Conservation (phyloP, 257 asterid genomes). For the Nicotiana obtusifolia region DNA sequence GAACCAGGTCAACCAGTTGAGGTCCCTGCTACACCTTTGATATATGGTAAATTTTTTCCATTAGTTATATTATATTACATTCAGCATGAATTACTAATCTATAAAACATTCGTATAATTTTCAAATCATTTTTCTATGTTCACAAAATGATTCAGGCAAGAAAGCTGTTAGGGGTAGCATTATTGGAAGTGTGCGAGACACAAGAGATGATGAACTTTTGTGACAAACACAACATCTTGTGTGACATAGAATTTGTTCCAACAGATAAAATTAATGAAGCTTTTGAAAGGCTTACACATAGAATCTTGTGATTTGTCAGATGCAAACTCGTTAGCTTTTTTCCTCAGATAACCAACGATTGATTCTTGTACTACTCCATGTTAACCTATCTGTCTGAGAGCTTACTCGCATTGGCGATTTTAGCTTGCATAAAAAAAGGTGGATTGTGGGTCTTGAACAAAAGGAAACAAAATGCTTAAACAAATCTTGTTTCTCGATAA, state of each 20-base stretch:
- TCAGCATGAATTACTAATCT: background rate
- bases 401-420: too few species aligned
- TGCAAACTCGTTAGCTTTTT: too few species aligned
- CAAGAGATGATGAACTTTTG: constrained; percentile 73
- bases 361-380: too few species aligned
- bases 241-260: constrained; percentile 59
- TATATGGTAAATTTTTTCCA: constrained; percentile 39
- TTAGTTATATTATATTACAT: background rate
- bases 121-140: background rate
- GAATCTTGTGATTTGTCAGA: too few species aligned
- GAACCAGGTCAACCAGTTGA: constrained; percentile 78
- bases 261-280: constrained; percentile 53
- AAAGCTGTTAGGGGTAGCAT: constrained; percentile 79
- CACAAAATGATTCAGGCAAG: constrained; percentile 35
- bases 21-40: constrained; percentile 67
- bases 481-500: too few species aligned
- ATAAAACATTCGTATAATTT: background rate
- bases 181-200: constrained; percentile 60
- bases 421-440: too few species aligned
- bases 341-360: too few species aligned
- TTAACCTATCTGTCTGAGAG: too few species aligned
- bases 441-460: too few species aligned
- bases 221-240: constrained; percentile 54
- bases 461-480: too few species aligned
- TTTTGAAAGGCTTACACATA: constrained; percentile 31